phyloP scores from a whole-genome alignment of 306 rosid species.

The Elaeagnus macrophylla region DNA sequence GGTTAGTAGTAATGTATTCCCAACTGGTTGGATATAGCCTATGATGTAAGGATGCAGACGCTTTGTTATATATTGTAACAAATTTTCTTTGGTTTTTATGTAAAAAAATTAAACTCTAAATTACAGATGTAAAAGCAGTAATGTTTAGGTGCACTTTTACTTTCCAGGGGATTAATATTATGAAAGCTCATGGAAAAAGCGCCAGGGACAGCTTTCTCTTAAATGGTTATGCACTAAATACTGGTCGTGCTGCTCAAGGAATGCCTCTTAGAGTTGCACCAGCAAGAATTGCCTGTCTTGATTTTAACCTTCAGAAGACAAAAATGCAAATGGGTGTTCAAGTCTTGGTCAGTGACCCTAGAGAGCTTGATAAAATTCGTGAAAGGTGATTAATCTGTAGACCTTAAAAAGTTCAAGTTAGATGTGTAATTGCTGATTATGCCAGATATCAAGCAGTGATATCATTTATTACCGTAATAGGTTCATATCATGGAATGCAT shows the following conservation, averaged over 20 bases:
- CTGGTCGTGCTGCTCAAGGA: conserved; percentile 98
- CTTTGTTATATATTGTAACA: neutral
- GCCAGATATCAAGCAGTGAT: too few species aligned
- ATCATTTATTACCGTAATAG: too few species aligned
- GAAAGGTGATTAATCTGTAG: conserved; percentile 45
- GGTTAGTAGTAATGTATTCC: conserved; percentile 39
- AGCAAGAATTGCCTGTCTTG: conserved; percentile 91
- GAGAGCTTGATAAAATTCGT: conserved; percentile 96
- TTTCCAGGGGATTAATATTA: conserved; percentile 73
- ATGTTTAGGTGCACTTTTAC: conserved; percentile 5
- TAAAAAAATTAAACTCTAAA: neutral
- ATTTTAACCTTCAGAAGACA: conserved; percentile 97
- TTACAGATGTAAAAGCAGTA: neutral
- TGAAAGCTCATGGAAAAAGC: conserved; percentile 98
- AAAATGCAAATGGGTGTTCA: conserved; percentile 99
- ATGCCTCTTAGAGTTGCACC: conserved; percentile 92
- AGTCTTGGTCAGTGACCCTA: conserved; percentile 80
- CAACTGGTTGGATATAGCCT: conserved; percentile 4
- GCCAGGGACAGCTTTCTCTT: conserved; percentile 83
- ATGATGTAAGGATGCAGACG: neutral
- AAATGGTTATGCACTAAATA: conserved; percentile 89
- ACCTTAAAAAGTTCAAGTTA: neutral
- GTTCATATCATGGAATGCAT: too few species aligned
- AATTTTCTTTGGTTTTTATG: neutral
- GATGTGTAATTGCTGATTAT: neutral